Evolutionary conservation across 768 basidiomycete genomes (phyloP), one percentile per base, ranked within the genome.

Genomic region (Russula sp.): DNA sequence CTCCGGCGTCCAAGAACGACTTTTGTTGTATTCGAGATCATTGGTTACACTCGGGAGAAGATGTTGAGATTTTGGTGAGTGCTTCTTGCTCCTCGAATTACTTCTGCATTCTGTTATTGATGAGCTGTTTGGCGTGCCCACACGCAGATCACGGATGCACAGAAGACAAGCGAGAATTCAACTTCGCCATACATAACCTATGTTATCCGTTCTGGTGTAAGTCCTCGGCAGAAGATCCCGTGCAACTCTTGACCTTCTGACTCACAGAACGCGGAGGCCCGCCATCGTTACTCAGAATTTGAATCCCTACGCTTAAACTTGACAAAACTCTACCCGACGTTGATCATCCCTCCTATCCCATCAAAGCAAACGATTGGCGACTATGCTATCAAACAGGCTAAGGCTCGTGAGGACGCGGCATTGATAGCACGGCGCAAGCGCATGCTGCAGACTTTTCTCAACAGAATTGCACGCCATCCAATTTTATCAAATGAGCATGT

Each of bases 331-430:
- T 97, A 99, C 74, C 97, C 97, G 0, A 97, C 95, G 10, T 78
- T 95, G 69, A 98, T 99, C 71, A 89, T 99, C 65, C 96, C 97
- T 2, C 97, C 97, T 49, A 97, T 99, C 58, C 97, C 97, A 3
- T 94, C 92, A 1, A 98, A 99, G 76, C 94, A 98, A 76, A 89
- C 90, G 1, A 80, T 99, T 44, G 86, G 92, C 9, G 97, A 98
- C 71, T 99, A 99, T 79, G 97, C 97, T 2, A 89, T 94, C 66
- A 98, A 98, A 76, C 94, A 94, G 72, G 88, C 84, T 16, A 97
- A 96, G 75, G 97, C 96, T 26, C 98, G 96, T 72, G 97, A 99
- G 72, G 97, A 99, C 73, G 86, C 87, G 3, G 83, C 89, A 1
- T 84, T 98, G 79, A 98, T 99, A 73, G 85, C 92, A 2, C 81